Percentiles rank a stretch among this genome's conserved stretches.
These are phyloP conservation scores for Lentinus brumalis DNA, from an alignment of 768 basidiomycete genomes.

Conservation along the genomic window DNA sequence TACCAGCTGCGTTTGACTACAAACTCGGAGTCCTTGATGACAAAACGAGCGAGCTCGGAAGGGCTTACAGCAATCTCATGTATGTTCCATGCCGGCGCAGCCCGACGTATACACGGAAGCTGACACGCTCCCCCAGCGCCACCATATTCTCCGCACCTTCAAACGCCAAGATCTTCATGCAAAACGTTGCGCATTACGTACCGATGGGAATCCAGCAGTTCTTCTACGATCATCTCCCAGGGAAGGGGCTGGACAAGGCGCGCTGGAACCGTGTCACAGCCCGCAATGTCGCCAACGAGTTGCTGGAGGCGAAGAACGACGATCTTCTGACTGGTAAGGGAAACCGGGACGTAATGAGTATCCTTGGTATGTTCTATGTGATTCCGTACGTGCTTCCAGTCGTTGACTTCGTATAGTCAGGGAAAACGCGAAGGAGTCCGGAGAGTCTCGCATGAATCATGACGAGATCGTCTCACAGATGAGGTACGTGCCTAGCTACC, in stretches of 20 bases:
- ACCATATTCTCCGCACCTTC: conserved; percentile 52
- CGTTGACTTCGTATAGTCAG: conserved; percentile 39
- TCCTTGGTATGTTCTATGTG: conserved; percentile 46
- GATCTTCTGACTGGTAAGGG: conserved; percentile 50
- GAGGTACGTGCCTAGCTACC: conserved; percentile 16
- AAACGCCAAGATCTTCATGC: conserved; percentile 47
- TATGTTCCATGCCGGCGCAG: conserved; percentile 3
- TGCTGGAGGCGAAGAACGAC: conserved; percentile 50
- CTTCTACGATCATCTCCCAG: conserved; percentile 48
- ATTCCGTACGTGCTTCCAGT: conserved; percentile 23
- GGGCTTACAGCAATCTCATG: conserved; percentile 52
- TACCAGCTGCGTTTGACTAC: conserved; percentile 43
- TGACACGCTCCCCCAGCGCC: conserved; percentile 35
- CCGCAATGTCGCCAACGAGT: conserved; percentile 43
- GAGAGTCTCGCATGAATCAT: conserved; percentile 38
- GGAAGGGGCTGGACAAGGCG: conserved; percentile 45
- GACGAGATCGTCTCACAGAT: conserved; percentile 33
- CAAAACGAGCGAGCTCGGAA: conserved; percentile 52
- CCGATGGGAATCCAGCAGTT: conserved; percentile 48
- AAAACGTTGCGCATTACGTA: conserved; percentile 40
- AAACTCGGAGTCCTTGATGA: conserved; percentile 56
- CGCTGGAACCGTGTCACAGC: conserved; percentile 22
- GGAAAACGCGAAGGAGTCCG: conserved; percentile 54
- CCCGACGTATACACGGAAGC: neutral
- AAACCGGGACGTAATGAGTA: conserved; percentile 55